Base-by-base conservation (phyloP, 371 early-diverging fungal species). In the Vairimorpha apis region DNA sequence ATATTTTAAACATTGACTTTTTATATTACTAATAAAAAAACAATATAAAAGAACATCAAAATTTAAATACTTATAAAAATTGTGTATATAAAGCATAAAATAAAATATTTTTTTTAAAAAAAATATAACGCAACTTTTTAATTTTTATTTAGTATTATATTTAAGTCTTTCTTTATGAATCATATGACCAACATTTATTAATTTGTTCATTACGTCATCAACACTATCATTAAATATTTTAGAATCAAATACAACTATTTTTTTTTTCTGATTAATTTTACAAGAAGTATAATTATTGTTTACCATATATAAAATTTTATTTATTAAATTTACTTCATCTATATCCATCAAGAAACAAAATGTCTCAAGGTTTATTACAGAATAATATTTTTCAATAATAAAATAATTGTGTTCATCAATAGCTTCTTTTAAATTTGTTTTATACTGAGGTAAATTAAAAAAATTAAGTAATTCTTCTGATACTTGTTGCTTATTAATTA, bases 381-480 rank as follows among this genome's bases (percentile, higher is more conserved):
- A 75, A 71, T 70, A 78, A 66, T 62, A 79, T 23, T 55, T 76
- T n/a, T 38, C 45, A 21, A 81, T 38, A 23, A 80, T 75, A 18
- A 16, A 37, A 29, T 79, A 62, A 64, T 83, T 83, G 56, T 83
- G 81, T 23, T 78, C 65, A 43, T 74, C 49, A 8, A 83, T 70
- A 23, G 62, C 18, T 0, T 58, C 29, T 2, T 62, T 44, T 29
- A 58, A 27, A 25, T 70, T 32, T 59, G 30, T 23, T 35, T 67
- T 49, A 62, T 67, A 71, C 4, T 18, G 1, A 38, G 44, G 35
- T 0, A 74, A 23, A 55, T 68, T 23, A 33, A 38, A 0, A 45
- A 14, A 62, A 16, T 29, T 41, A 29, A 21, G 23, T 5, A 83
- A 14, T 14, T 51, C 32, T 44, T 59, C 66, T 14, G 30, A 10